Base-by-base conservation (phyloP, 345 rosid genomes). In the Aurinia saxatilis region DNA sequence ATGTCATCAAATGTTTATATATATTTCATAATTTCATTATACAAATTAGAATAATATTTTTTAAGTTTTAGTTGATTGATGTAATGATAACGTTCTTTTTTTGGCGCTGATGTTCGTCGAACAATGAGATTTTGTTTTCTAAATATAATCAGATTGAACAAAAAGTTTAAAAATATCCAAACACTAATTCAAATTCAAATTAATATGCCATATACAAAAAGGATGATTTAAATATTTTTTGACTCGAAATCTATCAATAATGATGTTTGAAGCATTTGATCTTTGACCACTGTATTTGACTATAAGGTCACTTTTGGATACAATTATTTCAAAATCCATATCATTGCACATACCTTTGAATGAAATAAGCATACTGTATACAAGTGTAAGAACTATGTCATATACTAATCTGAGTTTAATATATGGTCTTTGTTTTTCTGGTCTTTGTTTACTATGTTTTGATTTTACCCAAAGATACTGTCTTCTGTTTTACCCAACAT, bases 361-460 rank as follows among this genome's bases (percentile, higher is more conserved):
- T 53, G 14, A 29, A 35, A 52, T n/a, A 19, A 25, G 17, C 19
- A 49, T 15, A 35, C 10, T 53, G 27, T 39, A 40, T 9, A 50
- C 25, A 41, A 18, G 37, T 51, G 61, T 18, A 27, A 44, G 50
- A 49, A 67, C 44, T 8, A 50, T 36, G 54, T 23, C 56, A 44
- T 36, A 36, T 45, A 45, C 38, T 50, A 31, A 40, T 36, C 41
- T 38, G 17, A 51, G 51, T 30, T 40, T 31, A 10, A 8, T 14
- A 23, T 25, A 21, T 42, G 49, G 23, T 45, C 44, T 62, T 61
- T 31, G 46, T 30, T 31, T 50, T 18, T 50, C n/a, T 44, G 14
- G 73, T 68, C 73, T 51, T 68, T 68, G 56, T 68, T 52, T 60
- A 50, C 5, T 45, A 18, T 52, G 55, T 36, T 51, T 69, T 60